Percentiles rank a stretch among this genome's conserved stretches.
Conservation (phyloP, 352 stramenopile species). For the Globisporangium canariense region DNA sequence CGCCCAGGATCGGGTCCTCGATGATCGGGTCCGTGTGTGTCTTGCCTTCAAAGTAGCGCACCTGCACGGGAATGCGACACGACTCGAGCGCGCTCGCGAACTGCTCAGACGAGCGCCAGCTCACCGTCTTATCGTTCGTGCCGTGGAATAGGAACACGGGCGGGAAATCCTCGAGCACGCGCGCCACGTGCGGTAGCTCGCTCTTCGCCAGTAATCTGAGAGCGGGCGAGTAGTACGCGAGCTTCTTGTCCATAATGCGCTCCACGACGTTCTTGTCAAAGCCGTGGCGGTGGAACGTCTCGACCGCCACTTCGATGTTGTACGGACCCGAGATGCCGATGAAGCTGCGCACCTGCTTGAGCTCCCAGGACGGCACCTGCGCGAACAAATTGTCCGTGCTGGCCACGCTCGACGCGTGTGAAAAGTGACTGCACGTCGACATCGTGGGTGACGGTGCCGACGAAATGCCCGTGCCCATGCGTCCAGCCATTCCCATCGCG, state of each 20-base stretch:
- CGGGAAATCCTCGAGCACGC: conserved; percentile 45
- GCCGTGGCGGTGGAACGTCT: conserved; percentile 80
- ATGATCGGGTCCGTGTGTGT: conserved; percentile 93
- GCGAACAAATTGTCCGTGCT: conserved; percentile 31
- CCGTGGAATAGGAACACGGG: conserved; percentile 63
- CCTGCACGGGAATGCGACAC: conserved; percentile 43
- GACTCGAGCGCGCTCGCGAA: conserved; percentile 44
- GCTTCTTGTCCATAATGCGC: conserved; percentile 78
- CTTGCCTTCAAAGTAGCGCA: conserved; percentile 76
- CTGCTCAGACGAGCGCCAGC: conserved; percentile 51
- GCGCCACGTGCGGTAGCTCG: conserved; percentile 17
- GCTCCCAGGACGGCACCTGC: conserved; percentile 50
- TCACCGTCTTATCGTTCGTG: conserved; percentile 60
- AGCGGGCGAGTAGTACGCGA: conserved; percentile 54
- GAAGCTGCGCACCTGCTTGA: conserved; percentile 69
- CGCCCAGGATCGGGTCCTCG: conserved; percentile 72
- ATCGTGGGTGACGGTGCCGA: conserved; percentile 17
- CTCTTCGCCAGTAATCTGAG: conserved; percentile 42
- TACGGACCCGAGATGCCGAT: conserved; percentile 87
- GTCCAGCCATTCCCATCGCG: conserved; percentile 6
- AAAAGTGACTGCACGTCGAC: conserved; percentile 31
- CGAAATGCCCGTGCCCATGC: conserved; percentile 4
- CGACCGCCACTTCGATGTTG: conserved; percentile 75
- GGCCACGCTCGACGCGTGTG: conserved; percentile 22
- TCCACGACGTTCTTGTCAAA: conserved; percentile 74